Base-by-base conservation (phyloP, 768 basidiomycete species). In the Mycena crocata region DNA sequence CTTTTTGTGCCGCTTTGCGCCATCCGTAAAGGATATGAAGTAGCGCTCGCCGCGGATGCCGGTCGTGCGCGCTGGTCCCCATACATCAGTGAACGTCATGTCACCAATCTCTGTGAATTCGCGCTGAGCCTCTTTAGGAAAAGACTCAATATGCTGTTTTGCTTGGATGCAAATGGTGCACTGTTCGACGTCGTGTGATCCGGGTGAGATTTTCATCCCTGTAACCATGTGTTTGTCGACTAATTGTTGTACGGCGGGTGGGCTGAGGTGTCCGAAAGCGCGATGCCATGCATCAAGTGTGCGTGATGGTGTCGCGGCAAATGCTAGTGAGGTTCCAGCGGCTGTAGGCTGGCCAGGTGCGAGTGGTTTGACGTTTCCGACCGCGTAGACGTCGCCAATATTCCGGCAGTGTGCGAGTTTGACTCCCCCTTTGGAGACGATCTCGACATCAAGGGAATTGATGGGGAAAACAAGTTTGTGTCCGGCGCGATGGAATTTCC, bases 161-260 rank as follows among this genome's bases (percentile, higher is more conserved):
- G 73, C 67, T 15, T 67, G 50, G 56, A 73, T 49, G 44, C 76
- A 77, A 31, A 62, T 66, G 28, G 67, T 56, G 45, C 75, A 77
- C 34, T 66, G 34, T 6, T 52, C 66, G 9, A 68, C 45, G n/a
- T 57, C 40, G n/a, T 59, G 28, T 15, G 57, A 55, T 34, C 56
- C 39, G 48, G 35, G 35, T 45, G 58, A 45, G 57, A 75, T 65
- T n/a, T 52, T 54, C n/a, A 74, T 67, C 19, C 74, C 71, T 2
- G 45, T 63, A 19, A 74, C 74, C 44, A 75, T 57, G 32, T 66
- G 42, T 40, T 69, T 71, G 17, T 37, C 26, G n/a, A 50, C n/a
- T 62, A 74, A 62, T 50, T 62, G 57, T 46, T 48, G 49, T 35
- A 75, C 71, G 7, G 64, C 40, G 23, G 66, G 62, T 10, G 61